Evolutionary conservation across 139 green algal genomes (phyloP).

Genomic region (Edaphochlamys debaryana): DNA sequence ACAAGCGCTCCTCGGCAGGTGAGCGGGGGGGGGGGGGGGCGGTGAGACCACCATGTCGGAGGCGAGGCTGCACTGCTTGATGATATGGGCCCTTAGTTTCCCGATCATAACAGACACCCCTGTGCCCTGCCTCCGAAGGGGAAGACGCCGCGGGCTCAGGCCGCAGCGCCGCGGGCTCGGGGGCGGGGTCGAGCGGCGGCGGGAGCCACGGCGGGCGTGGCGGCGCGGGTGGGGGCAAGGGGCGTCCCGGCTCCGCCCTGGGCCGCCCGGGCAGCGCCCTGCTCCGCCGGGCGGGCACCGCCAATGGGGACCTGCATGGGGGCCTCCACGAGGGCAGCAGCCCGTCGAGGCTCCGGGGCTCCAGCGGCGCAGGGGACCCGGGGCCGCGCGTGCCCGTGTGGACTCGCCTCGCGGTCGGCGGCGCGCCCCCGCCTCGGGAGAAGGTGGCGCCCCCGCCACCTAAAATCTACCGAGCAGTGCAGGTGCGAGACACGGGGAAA

Average conservation of each 20-base stretch:
- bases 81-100: no score
- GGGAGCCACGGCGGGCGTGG: not conserved
- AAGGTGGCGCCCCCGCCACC: constrained; percentile 4
- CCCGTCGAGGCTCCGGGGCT: not conserved
- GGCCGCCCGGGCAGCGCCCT: no score
- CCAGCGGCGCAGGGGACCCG: not conserved
- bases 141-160: no score
- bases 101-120: no score
- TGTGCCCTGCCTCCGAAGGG: no score
- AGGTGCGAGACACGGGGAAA: not conserved
- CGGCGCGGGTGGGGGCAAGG: not conserved
- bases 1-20: no score
- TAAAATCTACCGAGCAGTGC: not conserved
- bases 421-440: not conserved
- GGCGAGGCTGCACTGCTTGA: no score
- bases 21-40: no score
- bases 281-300: no score
- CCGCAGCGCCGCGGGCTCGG: not conserved
- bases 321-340: not conserved
- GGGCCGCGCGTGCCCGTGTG: constrained; percentile 27
- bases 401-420: not conserved
- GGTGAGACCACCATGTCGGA: no score
- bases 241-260: no score
- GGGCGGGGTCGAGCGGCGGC: not conserved
- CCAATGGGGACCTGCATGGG: not conserved